phyloP scores from a whole-genome alignment of 495 filamentous ascomycete species.

The Neurospora sublineolata region DNA sequence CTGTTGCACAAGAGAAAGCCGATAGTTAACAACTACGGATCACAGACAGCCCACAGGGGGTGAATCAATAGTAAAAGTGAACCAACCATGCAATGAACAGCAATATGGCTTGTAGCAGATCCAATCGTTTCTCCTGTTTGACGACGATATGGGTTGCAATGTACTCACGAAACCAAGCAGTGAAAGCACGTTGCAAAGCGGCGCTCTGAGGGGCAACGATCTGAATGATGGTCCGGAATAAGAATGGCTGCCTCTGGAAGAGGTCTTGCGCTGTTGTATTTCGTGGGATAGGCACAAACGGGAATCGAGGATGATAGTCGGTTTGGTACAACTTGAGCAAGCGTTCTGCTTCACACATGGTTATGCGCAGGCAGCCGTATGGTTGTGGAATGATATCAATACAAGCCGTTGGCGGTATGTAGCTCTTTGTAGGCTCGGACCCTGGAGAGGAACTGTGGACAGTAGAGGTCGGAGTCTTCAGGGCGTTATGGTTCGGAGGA shows the following conservation, averaged over 20 bases:
- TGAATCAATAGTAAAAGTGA: background rate
- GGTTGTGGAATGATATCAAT: slow-evolving; percentile 11
- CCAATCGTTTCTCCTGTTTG: slow-evolving; percentile 14
- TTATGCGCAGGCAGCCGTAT: slow-evolving; percentile 4
- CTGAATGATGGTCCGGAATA: slow-evolving; percentile 16
- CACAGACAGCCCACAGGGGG: background rate
- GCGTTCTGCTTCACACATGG: slow-evolving; percentile 6
- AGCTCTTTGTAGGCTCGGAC: background rate
- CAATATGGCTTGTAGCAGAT: slow-evolving; percentile 17
- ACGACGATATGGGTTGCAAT: slow-evolving; percentile 14
- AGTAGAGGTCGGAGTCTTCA: background rate
- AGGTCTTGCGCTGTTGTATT: slow-evolving; percentile 7
- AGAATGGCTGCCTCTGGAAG: slow-evolving; percentile 9
- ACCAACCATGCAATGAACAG: slow-evolving; percentile 17
- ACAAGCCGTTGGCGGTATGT: background rate
- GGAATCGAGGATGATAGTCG: slow-evolving; percentile 11
- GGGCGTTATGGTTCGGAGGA: background rate
- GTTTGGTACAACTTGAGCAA: slow-evolving; percentile 12
- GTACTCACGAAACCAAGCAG: slow-evolving; percentile 7
- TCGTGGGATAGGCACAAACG: slow-evolving; percentile 13
- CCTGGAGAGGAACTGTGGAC: background rate
- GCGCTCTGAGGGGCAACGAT: slow-evolving; percentile 10
- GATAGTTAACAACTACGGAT: background rate
- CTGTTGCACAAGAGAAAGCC: background rate
- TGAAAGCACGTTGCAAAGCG: slow-evolving; percentile 6